Percentiles rank a stretch among this genome's conserved stretches.
These are phyloP conservation scores for Arachis hypogaea DNA, from an alignment of 306 rosid species.

Conservation along the genomic window DNA sequence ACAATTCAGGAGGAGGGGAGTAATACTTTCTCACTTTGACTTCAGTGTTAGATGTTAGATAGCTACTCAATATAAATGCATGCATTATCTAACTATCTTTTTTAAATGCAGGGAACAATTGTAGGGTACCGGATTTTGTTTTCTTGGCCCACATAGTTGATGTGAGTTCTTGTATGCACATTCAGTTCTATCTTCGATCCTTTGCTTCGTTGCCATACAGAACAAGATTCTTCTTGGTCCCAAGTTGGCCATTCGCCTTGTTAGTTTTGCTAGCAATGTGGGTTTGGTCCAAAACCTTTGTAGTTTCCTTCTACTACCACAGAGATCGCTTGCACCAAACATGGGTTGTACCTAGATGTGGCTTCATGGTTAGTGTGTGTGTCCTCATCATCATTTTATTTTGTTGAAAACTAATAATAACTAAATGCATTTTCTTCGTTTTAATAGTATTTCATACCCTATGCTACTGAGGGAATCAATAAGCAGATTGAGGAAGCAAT, in stretches of 20 bases:
- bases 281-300: conserved; percentile 71
- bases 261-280: conserved; percentile 68
- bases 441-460: conserved; percentile 86
- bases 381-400: no score
- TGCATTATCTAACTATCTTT: background rate
- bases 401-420: background rate
- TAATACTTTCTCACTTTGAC: background rate
- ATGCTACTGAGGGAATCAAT: conserved; percentile 86
- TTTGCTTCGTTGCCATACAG: conserved; percentile 61
- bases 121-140: conserved; percentile 73
- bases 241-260: conserved; percentile 40
- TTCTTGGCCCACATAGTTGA: conserved; percentile 95
- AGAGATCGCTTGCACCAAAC: conserved; percentile 78
- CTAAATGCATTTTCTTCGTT: no score
- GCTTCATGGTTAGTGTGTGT: conserved; percentile 68
- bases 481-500: conserved; percentile 86
- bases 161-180: conserved; percentile 62
- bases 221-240: conserved; percentile 51
- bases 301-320: conserved; percentile 64
- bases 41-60: conserved; percentile 6
- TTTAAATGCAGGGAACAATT: conserved; percentile 53
- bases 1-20: background rate
- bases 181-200: conserved; percentile 59
- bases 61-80: no score
- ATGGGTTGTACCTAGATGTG: conserved; percentile 90